phyloP scores from a whole-genome alignment of 768 basidiomycete genomes.

The Termitomyces sp. region DNA sequence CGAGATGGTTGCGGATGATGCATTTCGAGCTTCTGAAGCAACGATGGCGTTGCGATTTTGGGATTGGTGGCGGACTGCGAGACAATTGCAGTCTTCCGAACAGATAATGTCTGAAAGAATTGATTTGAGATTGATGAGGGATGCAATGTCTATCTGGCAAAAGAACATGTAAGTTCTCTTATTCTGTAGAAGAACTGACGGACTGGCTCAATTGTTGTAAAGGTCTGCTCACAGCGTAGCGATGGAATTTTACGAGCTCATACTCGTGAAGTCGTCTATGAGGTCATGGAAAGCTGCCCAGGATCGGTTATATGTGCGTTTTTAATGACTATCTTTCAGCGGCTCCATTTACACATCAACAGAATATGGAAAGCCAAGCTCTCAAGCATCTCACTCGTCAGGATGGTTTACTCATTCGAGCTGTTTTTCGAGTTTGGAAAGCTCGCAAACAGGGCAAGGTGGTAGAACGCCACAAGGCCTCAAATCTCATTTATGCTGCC shows the following conservation, averaged over 20 bases:
- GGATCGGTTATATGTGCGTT: conserved; percentile 47
- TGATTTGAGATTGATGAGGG: conserved; percentile 44
- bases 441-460: conserved; percentile 61
- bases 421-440: conserved; percentile 62
- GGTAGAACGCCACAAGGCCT: conserved; percentile 47
- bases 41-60: conserved; percentile 40
- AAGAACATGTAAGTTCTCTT: conserved; percentile 18
- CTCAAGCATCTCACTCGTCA: conserved; percentile 53
- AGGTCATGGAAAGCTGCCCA: conserved; percentile 53
- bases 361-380: conserved; percentile 58
- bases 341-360: not conserved
- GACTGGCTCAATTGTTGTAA: not conserved
- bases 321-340: not conserved
- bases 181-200: no score
- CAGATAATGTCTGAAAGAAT: conserved; percentile 40
- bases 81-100: conserved; percentile 43
- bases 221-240: conserved; percentile 46
- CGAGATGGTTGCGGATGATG: conserved; percentile 48
- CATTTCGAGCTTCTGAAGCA: conserved; percentile 35
- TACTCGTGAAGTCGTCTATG: conserved; percentile 43
- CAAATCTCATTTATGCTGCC: conserved; percentile 40
- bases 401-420: conserved; percentile 55
- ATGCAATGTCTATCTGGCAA: conserved; percentile 51
- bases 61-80: conserved; percentile 53
- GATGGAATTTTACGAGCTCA: conserved; percentile 35